Evolutionary conservation across 495 filamentous ascomycete genomes (phyloP), one percentile per base, ranked within the genome.

Genomic region (Hypomontagnella submonticulosa): DNA sequence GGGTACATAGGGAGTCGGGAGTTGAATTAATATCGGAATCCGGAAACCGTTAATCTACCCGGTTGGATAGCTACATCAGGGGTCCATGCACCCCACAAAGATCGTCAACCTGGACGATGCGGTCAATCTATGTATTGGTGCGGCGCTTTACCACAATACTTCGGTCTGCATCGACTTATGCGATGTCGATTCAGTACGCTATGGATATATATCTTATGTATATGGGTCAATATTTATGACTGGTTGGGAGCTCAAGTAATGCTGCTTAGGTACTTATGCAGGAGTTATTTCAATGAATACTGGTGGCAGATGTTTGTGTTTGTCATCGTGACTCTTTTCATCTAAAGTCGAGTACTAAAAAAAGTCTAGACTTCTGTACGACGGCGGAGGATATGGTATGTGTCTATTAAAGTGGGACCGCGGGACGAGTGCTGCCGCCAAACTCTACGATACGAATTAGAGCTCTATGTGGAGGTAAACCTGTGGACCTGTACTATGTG

Each of bases 71-170:
- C 27, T 7, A 23, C 18, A 43, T 12, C 58, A 53, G 7, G 55
- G 41, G 48, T 52, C 43, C 27, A 68, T 68, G 58, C 37, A 68
- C 65, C 65, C 65, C 58, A 46, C 58, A 68, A 56, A 55, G 65
- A 68, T 68, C 65, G 53, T 27, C 58, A 32, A 41, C 32, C 50
- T 20, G 38, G 32, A 20, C 20, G 33, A 13, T 13, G 41, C 38
- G 1, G 36, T 9, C 11, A 54, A 44, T 58, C 41, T 40, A 50
- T n/a, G n/a, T n/a, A n/a, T 18, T 11, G 41, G 42, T 38, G 48
- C 20, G 38, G 51, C 44, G 27, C 23, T 44, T 36, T 15, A 48
- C 53, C 30, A 30, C 11, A 32, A 38, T 4, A 34, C 19, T 51
- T 38, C 37, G 20, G 19, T 30, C 11, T 48, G 19, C 27, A 23